phyloP scores from a whole-genome alignment of 345 rosid genomes.

The Eucalyptus tenuipes region DNA sequence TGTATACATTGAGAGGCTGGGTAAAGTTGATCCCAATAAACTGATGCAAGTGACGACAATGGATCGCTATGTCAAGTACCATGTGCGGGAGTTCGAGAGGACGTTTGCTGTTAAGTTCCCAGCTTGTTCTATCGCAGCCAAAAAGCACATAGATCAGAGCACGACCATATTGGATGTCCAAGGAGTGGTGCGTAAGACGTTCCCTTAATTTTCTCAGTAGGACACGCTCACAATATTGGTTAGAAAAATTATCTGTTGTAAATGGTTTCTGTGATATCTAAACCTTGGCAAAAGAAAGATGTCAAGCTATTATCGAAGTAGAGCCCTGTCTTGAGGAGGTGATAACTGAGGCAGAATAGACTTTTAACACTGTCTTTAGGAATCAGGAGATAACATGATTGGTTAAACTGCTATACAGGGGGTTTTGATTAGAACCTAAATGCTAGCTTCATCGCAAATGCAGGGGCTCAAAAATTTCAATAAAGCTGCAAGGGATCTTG shows the following conservation, averaged over 20 bases:
- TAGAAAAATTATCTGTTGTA: neutral
- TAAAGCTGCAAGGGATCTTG: constrained; percentile 74
- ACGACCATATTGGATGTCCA: constrained; percentile 88
- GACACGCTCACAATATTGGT: neutral
- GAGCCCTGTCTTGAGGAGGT: neutral
- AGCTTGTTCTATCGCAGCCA: constrained; percentile 66
- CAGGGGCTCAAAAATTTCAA: constrained; percentile 88
- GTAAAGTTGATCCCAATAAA: constrained; percentile 75
- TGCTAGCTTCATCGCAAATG: neutral
- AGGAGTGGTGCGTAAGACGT: constrained; percentile 69
- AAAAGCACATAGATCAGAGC: constrained; percentile 76
- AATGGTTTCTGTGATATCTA: neutral
- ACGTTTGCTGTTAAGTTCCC: constrained; percentile 68
- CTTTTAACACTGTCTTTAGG: neutral
- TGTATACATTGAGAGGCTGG: constrained; percentile 67
- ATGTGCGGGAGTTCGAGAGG: constrained; percentile 79
- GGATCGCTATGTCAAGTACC: constrained; percentile 76
- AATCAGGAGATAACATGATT: neutral
- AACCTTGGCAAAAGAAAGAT: neutral
- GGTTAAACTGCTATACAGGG: neutral
- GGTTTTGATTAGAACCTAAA: neutral
- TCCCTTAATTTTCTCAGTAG: neutral
- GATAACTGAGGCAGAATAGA: neutral
- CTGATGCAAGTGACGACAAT: constrained; percentile 71
- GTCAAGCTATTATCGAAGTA: neutral